Evolutionary conservation across 2,329 filamentous ascomycete genomes (phyloP).

Genomic region (Colletotrichum agaves): DNA sequence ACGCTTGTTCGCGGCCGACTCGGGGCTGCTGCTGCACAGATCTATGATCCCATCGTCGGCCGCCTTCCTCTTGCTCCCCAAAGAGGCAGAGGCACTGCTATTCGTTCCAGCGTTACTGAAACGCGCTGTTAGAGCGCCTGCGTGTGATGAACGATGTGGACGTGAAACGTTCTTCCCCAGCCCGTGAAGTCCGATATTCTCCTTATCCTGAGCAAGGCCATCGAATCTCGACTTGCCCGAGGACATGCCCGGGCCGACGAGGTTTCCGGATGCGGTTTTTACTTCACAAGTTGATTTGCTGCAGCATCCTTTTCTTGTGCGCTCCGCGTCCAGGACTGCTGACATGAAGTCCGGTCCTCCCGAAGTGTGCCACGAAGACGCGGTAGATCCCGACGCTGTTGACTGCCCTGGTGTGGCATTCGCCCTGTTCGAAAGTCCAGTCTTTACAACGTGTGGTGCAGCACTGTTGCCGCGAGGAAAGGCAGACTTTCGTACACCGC

Average conservation of each 20-base stretch:
- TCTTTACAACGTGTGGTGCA: background rate
- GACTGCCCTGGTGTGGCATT: background rate
- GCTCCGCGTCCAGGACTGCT: constrained; percentile 17
- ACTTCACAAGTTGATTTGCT: constrained; percentile 23
- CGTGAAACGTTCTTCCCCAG: too few species aligned
- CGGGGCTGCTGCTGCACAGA: constrained; percentile 16
- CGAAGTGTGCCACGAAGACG: background rate
- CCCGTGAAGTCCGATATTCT: background rate
- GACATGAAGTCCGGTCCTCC: constrained; percentile 1
- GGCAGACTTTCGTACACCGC: background rate
- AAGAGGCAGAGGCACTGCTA: background rate
- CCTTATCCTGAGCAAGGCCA: constrained; percentile 6
- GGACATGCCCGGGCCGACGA: constrained; percentile 18
- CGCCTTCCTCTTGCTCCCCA: constrained; percentile 16
- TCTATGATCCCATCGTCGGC: constrained; percentile 27
- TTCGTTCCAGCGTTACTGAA: constrained; percentile 10
- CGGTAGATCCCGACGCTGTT: background rate
- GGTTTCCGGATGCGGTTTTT: constrained; percentile 1
- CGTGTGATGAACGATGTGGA: too few species aligned
- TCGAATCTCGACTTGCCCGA: constrained; percentile 11
- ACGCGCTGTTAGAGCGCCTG: background rate
- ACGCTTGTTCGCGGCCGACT: constrained; percentile 5
- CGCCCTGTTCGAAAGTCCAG: background rate
- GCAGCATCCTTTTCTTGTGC: background rate
- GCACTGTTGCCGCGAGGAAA: background rate